phyloP scores from a whole-genome alignment of 495 filamentous ascomycete genomes.

The Geoglossum glabrum region DNA sequence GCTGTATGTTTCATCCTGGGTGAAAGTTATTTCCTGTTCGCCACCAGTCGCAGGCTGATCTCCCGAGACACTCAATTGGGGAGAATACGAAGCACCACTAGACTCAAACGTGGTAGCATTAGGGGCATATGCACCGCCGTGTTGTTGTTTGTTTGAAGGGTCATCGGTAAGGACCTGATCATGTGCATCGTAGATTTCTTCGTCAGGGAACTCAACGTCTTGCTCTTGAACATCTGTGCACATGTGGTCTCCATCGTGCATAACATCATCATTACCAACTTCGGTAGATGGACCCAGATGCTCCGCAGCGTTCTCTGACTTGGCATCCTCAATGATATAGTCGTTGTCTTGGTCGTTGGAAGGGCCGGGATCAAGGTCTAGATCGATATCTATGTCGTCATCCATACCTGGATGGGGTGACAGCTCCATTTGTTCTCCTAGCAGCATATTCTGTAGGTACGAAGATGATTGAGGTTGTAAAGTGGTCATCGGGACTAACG shows the following conservation, averaged over 20 bases:
- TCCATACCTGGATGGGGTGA: constrained; percentile 10
- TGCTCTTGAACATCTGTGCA: constrained; percentile 3
- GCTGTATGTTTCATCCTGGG: not conserved
- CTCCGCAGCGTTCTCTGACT: constrained; percentile 13
- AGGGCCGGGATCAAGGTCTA: constrained; percentile 41
- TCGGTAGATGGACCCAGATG: constrained; percentile 11
- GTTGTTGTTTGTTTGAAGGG: not conserved
- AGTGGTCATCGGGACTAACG: not conserved
- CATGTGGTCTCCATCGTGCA: constrained; percentile 22
- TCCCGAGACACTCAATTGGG: not conserved
- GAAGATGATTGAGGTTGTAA: not conserved
- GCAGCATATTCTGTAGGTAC: not conserved
- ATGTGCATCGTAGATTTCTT: constrained; percentile 10
- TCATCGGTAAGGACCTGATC: not conserved
- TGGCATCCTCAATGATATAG: constrained; percentile 34
- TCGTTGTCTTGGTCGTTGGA: constrained; percentile 35
- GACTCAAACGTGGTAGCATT: not conserved
- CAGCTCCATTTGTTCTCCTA: not conserved
- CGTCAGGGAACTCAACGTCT: constrained; percentile 3
- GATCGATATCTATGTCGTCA: constrained; percentile 58
- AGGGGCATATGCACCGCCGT: not conserved
- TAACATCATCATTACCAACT: constrained; percentile 26
- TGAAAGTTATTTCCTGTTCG: not conserved
- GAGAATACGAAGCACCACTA: not conserved
- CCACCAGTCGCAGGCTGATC: not conserved